These are phyloP conservation scores for Rosa rugosa DNA, from an alignment of 306 rosid species.

Conservation along the genomic window DNA sequence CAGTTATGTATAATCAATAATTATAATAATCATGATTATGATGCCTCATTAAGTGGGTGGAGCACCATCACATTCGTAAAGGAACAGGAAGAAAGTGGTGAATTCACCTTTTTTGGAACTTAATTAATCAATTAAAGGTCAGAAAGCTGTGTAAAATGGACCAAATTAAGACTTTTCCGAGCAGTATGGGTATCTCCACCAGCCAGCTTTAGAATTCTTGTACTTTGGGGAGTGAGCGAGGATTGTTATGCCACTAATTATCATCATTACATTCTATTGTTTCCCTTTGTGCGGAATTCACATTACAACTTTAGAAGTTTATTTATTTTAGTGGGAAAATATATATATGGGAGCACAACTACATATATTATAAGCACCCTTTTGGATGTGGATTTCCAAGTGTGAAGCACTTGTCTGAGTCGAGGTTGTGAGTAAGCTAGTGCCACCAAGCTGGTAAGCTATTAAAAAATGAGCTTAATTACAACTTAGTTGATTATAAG, in stretches of 20 bases:
- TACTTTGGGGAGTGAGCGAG: neutral
- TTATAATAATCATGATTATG: neutral
- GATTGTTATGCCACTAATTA: neutral
- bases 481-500: neutral
- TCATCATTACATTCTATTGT: neutral
- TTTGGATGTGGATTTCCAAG: constrained; percentile 21
- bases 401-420: constrained; percentile 21
- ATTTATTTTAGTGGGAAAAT: neutral
- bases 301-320: neutral
- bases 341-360: neutral
- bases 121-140: neutral
- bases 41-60: neutral
- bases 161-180: neutral
- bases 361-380: neutral
- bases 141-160: neutral
- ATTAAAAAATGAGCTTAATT: neutral
- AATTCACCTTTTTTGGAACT: neutral
- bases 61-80: neutral
- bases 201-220: neutral
- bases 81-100: neutral
- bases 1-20: neutral
- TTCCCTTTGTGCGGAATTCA: neutral
- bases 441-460: neutral
- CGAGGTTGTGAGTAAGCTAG: neutral
- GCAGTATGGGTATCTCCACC: neutral